These are phyloP conservation scores for Aspergillus piperis DNA, from an alignment of 2,329 filamentous ascomycete species.

Conservation along the genomic window DNA sequence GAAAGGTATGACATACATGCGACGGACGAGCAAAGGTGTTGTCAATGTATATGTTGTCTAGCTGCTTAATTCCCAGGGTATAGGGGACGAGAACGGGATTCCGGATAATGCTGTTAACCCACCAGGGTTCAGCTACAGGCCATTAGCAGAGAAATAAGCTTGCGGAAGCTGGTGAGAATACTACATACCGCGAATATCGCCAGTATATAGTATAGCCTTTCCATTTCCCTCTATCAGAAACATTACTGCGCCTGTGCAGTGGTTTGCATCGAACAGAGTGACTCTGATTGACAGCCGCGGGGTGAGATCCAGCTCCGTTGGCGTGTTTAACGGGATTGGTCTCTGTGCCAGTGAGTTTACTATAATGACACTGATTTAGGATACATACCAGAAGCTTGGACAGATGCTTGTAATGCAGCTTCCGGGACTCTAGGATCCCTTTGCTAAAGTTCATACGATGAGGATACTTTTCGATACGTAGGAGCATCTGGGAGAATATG, in stretches of 20 bases:
- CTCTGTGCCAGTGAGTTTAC: slow-evolving; percentile 53
- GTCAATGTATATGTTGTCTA: slow-evolving; percentile 87
- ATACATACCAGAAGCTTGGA: slow-evolving; percentile 64
- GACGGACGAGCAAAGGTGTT: slow-evolving; percentile 70
- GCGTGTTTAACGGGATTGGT: slow-evolving; percentile 78
- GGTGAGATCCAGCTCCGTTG: slow-evolving; percentile 71
- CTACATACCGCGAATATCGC: slow-evolving; percentile 69
- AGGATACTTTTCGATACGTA: slow-evolving; percentile 75
- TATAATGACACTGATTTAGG: not conserved
- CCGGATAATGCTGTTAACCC: slow-evolving; percentile 71
- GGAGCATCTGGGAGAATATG: slow-evolving; percentile 56
- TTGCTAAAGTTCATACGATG: slow-evolving; percentile 79
- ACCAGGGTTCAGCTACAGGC: slow-evolving; percentile 70
- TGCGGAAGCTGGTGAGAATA: not conserved
- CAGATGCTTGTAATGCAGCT: slow-evolving; percentile 76
- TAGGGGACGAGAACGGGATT: slow-evolving; percentile 77
- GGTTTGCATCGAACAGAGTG: slow-evolving; percentile 87
- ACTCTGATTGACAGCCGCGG: slow-evolving; percentile 71
- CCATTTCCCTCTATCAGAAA: slow-evolving; percentile 77
- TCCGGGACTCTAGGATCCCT: slow-evolving; percentile 72
- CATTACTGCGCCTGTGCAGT: slow-evolving; percentile 88
- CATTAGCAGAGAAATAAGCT: slow-evolving; percentile 10
- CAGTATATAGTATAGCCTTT: slow-evolving; percentile 81
- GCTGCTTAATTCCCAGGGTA: slow-evolving; percentile 61
- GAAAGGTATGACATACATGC: slow-evolving; percentile 54